Percentiles rank a stretch among this genome's conserved stretches.
These are phyloP conservation scores for Xylariaceae sp. DNA, from an alignment of 2,329 filamentous ascomycete genomes.

Conservation along the genomic window DNA sequence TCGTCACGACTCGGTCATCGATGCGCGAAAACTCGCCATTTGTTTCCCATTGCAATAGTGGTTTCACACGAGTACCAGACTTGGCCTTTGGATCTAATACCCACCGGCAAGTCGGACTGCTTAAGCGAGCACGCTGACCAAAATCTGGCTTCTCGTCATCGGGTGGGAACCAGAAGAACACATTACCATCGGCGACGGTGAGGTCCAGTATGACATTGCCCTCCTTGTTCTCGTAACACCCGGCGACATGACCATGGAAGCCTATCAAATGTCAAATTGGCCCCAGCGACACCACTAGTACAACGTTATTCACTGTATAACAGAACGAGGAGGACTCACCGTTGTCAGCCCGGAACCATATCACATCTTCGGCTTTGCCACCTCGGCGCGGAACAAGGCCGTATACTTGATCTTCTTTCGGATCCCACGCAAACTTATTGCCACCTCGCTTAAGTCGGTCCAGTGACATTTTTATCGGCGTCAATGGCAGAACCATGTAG, in stretches of 20 bases:
- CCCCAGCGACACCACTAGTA: neutral
- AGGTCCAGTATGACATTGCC: slow-evolving; percentile 43
- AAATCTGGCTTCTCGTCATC: slow-evolving; percentile 27
- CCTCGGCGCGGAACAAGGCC: slow-evolving; percentile 48
- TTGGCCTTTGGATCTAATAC: slow-evolving; percentile 35
- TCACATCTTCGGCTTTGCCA: slow-evolving; percentile 48
- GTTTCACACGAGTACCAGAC: slow-evolving; percentile 35
- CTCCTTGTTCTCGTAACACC: slow-evolving; percentile 44
- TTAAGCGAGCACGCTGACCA: slow-evolving; percentile 31
- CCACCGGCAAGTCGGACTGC: slow-evolving; percentile 39
- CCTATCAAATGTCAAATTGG: slow-evolving; percentile 21
- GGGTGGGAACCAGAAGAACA: slow-evolving; percentile 44
- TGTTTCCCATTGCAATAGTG: slow-evolving; percentile 34
- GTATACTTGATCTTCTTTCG: slow-evolving; percentile 52
- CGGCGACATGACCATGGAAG: slow-evolving; percentile 45
- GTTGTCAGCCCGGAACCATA: slow-evolving; percentile 49
- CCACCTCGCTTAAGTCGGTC: slow-evolving; percentile 42
- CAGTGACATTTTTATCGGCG: slow-evolving; percentile 43
- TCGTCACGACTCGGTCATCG: slow-evolving; percentile 43
- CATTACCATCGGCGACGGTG: slow-evolving; percentile 40
- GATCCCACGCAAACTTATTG: slow-evolving; percentile 51
- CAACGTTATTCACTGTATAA: neutral
- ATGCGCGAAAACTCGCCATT: slow-evolving; percentile 49
- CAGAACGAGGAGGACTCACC: slow-evolving; percentile 32
- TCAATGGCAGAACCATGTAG: slow-evolving; percentile 44